phyloP scores from a whole-genome alignment of 805 yeast species.

The Ogataea nakhonphanomensis region DNA sequence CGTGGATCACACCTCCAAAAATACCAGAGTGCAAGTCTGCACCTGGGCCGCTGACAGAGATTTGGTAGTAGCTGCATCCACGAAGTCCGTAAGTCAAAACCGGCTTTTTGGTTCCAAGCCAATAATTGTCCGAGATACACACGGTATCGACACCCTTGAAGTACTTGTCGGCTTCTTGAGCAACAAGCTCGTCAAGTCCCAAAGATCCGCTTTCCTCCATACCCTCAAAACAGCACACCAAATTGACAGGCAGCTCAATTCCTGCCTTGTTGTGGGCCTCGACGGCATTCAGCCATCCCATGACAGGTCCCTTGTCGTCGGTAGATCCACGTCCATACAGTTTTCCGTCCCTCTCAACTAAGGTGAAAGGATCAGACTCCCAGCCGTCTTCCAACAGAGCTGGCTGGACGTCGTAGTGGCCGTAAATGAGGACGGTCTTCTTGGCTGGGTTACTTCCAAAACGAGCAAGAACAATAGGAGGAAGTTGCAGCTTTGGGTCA shows the following conservation, averaged over 20 bases:
- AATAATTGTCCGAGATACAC: conserved; percentile 94
- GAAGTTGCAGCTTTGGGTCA: conserved; percentile 65
- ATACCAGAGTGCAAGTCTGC: conserved; percentile 98
- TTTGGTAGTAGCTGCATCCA: conserved; percentile 92
- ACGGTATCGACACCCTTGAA: conserved; percentile 91
- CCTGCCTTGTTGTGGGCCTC: conserved; percentile 87
- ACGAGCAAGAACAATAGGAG: conserved; percentile 92
- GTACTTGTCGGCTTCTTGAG: conserved; percentile 70
- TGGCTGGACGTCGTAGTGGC: conserved; percentile 99
- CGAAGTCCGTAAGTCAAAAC: conserved; percentile 96
- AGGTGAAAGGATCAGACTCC: conserved; percentile 85
- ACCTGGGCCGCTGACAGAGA: conserved; percentile 81
- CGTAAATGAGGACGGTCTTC: conserved; percentile 88
- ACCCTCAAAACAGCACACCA: conserved; percentile 93
- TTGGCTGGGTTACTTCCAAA: conserved; percentile 78
- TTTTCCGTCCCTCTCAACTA: conserved; percentile 65
- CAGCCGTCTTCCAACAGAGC: conserved; percentile 92
- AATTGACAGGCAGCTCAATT: conserved; percentile 87
- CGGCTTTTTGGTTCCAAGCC: conserved; percentile 97
- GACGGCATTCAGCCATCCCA: conserved; percentile 92
- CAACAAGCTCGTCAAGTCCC: conserved; percentile 83
- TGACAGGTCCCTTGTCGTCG: conserved; percentile 97
- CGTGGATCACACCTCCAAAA: conserved; percentile 96
- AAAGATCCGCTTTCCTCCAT: conserved; percentile 98
- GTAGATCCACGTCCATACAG: conserved; percentile 92